Conservation (phyloP, 2,329 filamentous ascomycete genomes). For the Cryphonectria carpinicola region DNA sequence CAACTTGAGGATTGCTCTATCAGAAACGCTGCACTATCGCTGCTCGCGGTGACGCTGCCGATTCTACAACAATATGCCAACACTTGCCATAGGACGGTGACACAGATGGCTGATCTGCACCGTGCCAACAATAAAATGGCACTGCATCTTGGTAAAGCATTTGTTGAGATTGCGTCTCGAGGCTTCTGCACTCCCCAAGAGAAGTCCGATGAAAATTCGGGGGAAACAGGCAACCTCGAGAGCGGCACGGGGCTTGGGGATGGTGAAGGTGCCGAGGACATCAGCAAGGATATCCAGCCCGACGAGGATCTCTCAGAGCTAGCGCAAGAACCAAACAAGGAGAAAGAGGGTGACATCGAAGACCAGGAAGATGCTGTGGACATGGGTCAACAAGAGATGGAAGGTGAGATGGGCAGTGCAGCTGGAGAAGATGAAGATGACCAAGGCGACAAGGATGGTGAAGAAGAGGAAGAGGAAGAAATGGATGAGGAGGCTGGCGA, state of each 20-base stretch:
- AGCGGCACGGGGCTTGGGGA: slow-evolving; percentile 92
- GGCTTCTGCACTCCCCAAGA: slow-evolving; percentile 93
- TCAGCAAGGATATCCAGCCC: slow-evolving; percentile 93
- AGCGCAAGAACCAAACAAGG: slow-evolving; percentile 78
- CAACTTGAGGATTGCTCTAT: slow-evolving; percentile 43
- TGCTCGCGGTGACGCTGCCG: slow-evolving; percentile 67
- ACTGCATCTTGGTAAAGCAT: slow-evolving; percentile 75
- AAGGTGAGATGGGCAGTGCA: slow-evolving; percentile 75
- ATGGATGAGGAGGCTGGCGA: slow-evolving; percentile 90
- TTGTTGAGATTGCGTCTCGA: slow-evolving; percentile 77
- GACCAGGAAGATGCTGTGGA: slow-evolving; percentile 86
- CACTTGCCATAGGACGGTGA: slow-evolving; percentile 62
- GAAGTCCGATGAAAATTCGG: slow-evolving; percentile 70
- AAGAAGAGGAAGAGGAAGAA: slow-evolving; percentile 70
- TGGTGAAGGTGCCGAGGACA: slow-evolving; percentile 93
- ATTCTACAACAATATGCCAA: slow-evolving; percentile 74
- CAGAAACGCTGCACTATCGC: slow-evolving; percentile 54
- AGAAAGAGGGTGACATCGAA: slow-evolving; percentile 69
- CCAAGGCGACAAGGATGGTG: slow-evolving; percentile 62
- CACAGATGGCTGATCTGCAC: slow-evolving; percentile 67
- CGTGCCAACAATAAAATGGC: slow-evolving; percentile 73
- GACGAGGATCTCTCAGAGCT: slow-evolving; percentile 93
- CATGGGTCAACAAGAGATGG: slow-evolving; percentile 89
- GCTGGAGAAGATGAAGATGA: slow-evolving; percentile 67
- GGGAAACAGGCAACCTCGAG: slow-evolving; percentile 79